Evolutionary conservation across 169 alveolate species (phyloP).

Genomic region (Miamiensis avidus): DNA sequence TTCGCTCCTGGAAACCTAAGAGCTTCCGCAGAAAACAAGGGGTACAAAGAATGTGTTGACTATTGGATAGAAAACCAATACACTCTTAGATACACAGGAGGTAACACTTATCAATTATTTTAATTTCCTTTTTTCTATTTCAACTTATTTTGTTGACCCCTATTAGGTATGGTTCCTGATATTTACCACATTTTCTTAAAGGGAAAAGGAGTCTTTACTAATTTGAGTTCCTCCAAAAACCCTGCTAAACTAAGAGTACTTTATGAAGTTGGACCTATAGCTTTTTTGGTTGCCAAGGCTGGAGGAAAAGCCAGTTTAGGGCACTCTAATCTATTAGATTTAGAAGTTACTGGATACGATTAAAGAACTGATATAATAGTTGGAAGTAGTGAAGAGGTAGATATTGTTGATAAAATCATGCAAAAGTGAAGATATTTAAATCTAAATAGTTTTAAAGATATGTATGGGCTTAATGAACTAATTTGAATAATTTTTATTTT

Average conservation of each 20-base stretch:
- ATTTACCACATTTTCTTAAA: constrained; percentile 81
- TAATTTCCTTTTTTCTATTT: too few species aligned
- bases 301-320: constrained; percentile 64
- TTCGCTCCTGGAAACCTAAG: constrained; percentile 90
- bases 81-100: constrained; percentile 87
- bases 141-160: too few species aligned
- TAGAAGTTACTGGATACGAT: constrained; percentile 48
- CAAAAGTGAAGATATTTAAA: not conserved
- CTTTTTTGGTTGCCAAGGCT: constrained; percentile 63
- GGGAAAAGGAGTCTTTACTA: constrained; percentile 80
- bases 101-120: too few species aligned
- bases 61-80: constrained; percentile 72
- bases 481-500: too few species aligned
- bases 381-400: constrained; percentile 60
- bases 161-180: constrained; percentile 89
- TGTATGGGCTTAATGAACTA: not conserved
- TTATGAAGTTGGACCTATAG: constrained; percentile 75
- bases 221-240: constrained; percentile 60
- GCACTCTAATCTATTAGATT: constrained; percentile 37
- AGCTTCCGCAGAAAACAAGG: constrained; percentile 65
- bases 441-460: not conserved
- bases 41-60: constrained; percentile 68
- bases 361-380: constrained; percentile 52
- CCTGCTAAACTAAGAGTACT: constrained; percentile 77
- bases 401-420: not conserved